Conservation (phyloP, 352 stramenopile species). For the Pythium oligandrum region DNA sequence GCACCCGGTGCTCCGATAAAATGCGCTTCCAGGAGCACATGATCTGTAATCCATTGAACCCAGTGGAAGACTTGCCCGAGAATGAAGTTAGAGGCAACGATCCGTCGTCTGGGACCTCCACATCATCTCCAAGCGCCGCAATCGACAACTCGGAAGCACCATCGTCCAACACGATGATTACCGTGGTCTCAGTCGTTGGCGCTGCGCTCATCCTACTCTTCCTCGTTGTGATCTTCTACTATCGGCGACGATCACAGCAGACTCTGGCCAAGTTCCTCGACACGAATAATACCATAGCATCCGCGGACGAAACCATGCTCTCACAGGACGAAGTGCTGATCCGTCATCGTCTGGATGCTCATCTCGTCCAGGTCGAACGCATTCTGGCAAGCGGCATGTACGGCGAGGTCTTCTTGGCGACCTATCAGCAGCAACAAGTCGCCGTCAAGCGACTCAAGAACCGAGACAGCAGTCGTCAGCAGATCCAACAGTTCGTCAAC, state of each 20-base stretch:
- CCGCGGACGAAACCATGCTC: background rate
- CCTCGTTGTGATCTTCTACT: background rate
- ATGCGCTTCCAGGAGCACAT: background rate
- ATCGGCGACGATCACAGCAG: background rate
- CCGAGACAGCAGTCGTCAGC: background rate
- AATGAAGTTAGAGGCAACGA: background rate
- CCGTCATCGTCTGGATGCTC: background rate
- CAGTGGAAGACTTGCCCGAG: background rate
- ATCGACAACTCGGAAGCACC: background rate
- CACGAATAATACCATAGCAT: background rate
- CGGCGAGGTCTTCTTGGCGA: background rate
- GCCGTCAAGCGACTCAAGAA: background rate
- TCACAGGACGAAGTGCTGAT: background rate
- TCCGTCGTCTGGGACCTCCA: too few species aligned
- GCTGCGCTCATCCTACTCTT: background rate
- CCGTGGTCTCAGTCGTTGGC: background rate
- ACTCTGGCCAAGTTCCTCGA: background rate
- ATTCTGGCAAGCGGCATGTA: background rate
- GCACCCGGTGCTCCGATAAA: background rate
- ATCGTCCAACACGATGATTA: background rate
- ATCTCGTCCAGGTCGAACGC: background rate
- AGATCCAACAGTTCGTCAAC: constrained; percentile 69
- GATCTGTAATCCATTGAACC: background rate
- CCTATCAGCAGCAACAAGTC: background rate
- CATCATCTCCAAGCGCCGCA: too few species aligned